Base-by-base conservation (phyloP, 2,329 filamentous ascomycete genomes). In the Dactylellina cionopaga region DNA sequence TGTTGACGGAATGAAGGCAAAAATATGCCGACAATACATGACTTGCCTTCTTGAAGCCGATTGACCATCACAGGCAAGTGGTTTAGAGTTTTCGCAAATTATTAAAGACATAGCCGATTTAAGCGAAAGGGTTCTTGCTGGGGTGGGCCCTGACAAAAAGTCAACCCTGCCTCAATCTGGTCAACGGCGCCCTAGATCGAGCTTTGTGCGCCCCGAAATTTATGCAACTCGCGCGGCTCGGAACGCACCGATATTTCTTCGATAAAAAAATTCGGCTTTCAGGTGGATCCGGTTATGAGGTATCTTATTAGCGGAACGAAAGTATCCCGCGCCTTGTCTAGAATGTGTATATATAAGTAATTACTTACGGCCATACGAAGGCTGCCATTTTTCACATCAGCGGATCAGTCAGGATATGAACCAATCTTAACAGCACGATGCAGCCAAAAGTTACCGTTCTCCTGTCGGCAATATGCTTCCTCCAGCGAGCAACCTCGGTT, bases 11-110 rank as follows among this genome's bases (percentile, higher is more conserved):
- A n/a, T n/a, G n/a, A n/a, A n/a, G n/a, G n/a, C n/a, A n/a, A n/a
- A n/a, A n/a, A n/a, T n/a, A n/a, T n/a, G n/a, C n/a, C n/a, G n/a
- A n/a, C n/a, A n/a, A n/a, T n/a, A n/a, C n/a, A n/a, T n/a, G n/a
- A n/a, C n/a, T n/a, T n/a, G n/a, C n/a, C 24, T 33, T 19, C 7
- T 58, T 46, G 37, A 1, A 29, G 39, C 15, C 35, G 24, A 46
- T 35, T 22, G 17, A 41, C 6, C 51, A 33, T 31, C 13, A 35
- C 51, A 15, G 51, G 51, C 33, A 55, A 55, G 51, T 55, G 51
- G n/a, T 55, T n/a, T n/a, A 35, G 10, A 39, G 6, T 10, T 39
- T 46, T 22, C 25, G 33, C 29, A 43, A 35, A 44, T 37, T 11
- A n/a, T 37, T 5, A 35, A n/a, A 24, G 15, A 13, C 17, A 9